Conservation (phyloP, 2,329 filamentous ascomycete species). For the Macroventuria anomochaeta region DNA sequence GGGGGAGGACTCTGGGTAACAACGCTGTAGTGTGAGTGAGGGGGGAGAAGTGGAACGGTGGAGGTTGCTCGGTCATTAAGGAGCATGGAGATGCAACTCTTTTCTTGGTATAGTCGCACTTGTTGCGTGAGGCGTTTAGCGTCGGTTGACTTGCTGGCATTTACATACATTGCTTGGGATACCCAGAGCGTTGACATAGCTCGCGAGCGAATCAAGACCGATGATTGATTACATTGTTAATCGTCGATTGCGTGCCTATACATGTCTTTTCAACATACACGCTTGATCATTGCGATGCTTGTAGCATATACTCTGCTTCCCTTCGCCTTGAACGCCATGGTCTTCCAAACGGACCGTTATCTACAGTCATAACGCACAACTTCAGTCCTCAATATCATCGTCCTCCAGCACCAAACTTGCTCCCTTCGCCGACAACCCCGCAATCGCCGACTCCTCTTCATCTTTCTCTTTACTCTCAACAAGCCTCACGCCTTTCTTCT, state of each 20-base stretch:
- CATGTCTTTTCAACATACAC: not conserved
- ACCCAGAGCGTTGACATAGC: conserved; percentile 14
- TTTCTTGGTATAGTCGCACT: not conserved
- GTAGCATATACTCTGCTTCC: not conserved
- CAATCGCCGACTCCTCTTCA: conserved; percentile 31
- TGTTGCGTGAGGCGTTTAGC: conserved; percentile 1
- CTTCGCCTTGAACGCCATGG: not conserved
- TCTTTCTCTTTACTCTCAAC: conserved; percentile 3
- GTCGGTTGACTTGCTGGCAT: conserved; percentile 1
- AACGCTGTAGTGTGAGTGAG: not conserved
- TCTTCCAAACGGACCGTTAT: not conserved
- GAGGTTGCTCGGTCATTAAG: too few relatives aligned
- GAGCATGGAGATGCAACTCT: too few relatives aligned
- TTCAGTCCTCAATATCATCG: conserved; percentile 56
- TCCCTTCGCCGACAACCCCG: conserved; percentile 31
- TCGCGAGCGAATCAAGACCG: conserved; percentile 2
- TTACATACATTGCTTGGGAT: conserved; percentile 15
- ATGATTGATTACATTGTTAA: not conserved
- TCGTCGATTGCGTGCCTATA: not conserved
- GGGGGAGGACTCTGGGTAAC: conserved; percentile 22
- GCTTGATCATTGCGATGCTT: not conserved
- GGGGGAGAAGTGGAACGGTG: not conserved
- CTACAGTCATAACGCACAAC: not conserved
- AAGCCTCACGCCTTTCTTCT: conserved; percentile 15
- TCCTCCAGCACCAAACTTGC: conserved; percentile 53